Base-by-base conservation (phyloP, 352 stramenopile species). In the Pythium volutum region DNA sequence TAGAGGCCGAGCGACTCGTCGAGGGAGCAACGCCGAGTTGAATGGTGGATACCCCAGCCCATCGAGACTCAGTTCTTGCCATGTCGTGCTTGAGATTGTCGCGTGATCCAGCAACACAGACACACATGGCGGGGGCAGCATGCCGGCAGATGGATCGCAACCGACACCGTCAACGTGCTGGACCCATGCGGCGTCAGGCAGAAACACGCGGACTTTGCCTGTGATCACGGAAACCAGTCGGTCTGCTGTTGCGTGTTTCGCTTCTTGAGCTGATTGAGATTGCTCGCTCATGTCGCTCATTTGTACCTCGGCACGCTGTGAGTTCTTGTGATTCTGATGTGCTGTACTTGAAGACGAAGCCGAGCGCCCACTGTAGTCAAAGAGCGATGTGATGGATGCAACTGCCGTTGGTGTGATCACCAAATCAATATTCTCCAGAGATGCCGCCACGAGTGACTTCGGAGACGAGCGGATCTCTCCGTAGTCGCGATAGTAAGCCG, bases 11-110 rank as follows among this genome's bases (percentile, higher is more conserved):
- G 62, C 75, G 52, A 72, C 67, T 20, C 71, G 69, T n/a, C 74
- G 80, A 36, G 80, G 82, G 6, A 90, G 62, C 27, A 87, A 65
- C 5, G 78, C 74, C n/a, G 76, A 70, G 64, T 91, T 91, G 47
- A 93, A 93, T 36, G 81, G 81, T 59, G 84, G 82, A 41, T 91
- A 91, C 25, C 79, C 75, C 16, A 93, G 70, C 43, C 84, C 78
- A 57, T 91, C 79, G 22, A 93, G 25, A n/a, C 56, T 75, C 38
- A 91, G 83, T 3, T 88, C 73, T 55, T 62, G 76, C 67, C 74
- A 79, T 18, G 57, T 58, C 1, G 79, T 60, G 57, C 73, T 83
- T 45, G 64, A 59, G 0, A 87, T 46, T 2, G 73, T 78, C 20
- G 76, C 60, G 1, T 73, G 75, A 63, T 90, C 78, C 20, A 91